Evolutionary conservation across 2,329 filamentous ascomycete species (phyloP), one percentile per base, ranked within the genome.

Genomic region (Leptographium galeiforme): DNA sequence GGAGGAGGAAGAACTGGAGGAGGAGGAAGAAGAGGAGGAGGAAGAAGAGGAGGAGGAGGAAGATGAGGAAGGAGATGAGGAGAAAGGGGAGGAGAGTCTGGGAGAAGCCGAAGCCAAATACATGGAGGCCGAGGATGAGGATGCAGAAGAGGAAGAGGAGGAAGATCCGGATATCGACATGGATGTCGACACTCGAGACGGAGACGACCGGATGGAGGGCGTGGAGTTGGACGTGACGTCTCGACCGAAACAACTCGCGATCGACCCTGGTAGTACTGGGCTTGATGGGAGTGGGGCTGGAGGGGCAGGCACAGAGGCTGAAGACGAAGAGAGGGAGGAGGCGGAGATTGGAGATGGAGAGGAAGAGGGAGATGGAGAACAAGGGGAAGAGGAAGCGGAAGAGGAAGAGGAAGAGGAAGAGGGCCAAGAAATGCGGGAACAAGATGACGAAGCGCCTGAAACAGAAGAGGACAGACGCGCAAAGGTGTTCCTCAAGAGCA

Each of bases 401-500:
- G 25, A 25, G 25, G 25, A 25, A 25, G 25, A 2, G 25, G 25
- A 5, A 25, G 25, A 25, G 2, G 25, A 5, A 25, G 3, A 25
- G 25, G 25, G 5, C 25, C 25, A 25, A 25, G 25, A 25, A n/a
- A n/a, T n/a, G n/a, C n/a, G n/a, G n/a, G n/a, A n/a, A n/a, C n/a
- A 32, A 52, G 44, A 25, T n/a, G 12, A 5, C 13, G 45, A 43
- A 44, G 53, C 4, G 57, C 58, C 2, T 57, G 62, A 38, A 56
- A 60, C 18, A 56, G 69, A 72, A 30, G 63, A 64, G 16, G 62
- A 71, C 45, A 70, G 68, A 58, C 70, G 71, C 14, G 67, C 65
- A 10, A 61, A 68, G 34, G 61, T 63, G 52, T 69, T 81, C 13
- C 65, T 84, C 38, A 82, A 78, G 61, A 72, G 75, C 14, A 65